phyloP scores from a whole-genome alignment of 352 stramenopile genomes.

The Phytophthora pistaciae region DNA sequence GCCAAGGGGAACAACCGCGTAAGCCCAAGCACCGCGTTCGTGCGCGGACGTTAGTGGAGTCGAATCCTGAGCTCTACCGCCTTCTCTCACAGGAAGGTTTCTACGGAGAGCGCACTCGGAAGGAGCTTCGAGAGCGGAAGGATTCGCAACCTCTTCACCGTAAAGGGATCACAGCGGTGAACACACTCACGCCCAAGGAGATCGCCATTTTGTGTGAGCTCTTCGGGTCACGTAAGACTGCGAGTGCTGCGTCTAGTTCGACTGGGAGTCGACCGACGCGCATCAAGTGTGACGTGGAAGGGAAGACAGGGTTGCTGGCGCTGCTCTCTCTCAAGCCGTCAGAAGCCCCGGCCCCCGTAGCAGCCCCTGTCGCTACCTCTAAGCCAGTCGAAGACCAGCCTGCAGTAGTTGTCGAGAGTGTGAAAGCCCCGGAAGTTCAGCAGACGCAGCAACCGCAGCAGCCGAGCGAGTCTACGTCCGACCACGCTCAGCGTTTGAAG shows the following conservation, averaged over 20 bases:
- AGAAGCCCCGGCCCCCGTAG: neutral
- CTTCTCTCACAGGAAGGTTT: conserved; percentile 74
- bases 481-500: conserved; percentile 46
- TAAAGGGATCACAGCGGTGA: conserved; percentile 44
- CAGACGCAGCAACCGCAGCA: neutral
- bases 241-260: neutral
- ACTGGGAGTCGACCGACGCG: conserved; percentile 31
- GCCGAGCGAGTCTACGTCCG: neutral
- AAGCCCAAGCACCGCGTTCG: conserved; percentile 73
- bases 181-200: conserved; percentile 65
- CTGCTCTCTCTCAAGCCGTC: conserved; percentile 55
- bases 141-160: conserved; percentile 27
- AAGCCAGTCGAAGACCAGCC: conserved; percentile 3
- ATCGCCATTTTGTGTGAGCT: conserved; percentile 72
- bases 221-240: conserved; percentile 47
- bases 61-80: conserved; percentile 73
- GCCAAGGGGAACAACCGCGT: conserved; percentile 6
- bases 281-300: conserved; percentile 66
- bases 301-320: conserved; percentile 54
- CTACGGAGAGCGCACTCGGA: conserved; percentile 37
- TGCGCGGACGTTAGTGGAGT: conserved; percentile 76
- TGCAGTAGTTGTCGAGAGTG: neutral
- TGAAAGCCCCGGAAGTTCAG: neutral
- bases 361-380: neutral
- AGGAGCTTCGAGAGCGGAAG: conserved; percentile 2